These are phyloP conservation scores for Dionaea muscipula DNA, from an alignment of 179 eudicot genomes.

Conservation along the genomic window DNA sequence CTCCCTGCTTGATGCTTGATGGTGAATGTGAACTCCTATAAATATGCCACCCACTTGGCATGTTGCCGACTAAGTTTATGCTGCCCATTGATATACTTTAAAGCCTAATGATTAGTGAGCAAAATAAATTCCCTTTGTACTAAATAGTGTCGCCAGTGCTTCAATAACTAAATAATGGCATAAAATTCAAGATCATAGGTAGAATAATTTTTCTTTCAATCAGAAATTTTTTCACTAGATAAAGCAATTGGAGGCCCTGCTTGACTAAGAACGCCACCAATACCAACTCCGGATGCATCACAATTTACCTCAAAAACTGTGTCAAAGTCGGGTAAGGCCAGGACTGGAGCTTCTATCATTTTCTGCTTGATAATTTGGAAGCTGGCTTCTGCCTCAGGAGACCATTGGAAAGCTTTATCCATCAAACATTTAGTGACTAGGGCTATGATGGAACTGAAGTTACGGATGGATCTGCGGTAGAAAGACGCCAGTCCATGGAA, in stretches of 20 bases:
- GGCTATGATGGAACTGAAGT: neutral
- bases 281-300: neutral
- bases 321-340: neutral
- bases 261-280: neutral
- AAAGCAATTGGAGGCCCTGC: neutral
- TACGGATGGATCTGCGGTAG: neutral
- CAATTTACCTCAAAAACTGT: neutral
- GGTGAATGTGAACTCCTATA: neutral
- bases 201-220: no score
- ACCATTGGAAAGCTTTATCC: no score
- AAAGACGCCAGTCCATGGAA: constrained; percentile 2
- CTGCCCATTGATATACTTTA: neutral
- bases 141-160: constrained; percentile 1
- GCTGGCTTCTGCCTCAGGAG: no score
- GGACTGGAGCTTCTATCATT: neutral
- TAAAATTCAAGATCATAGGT: no score
- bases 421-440: neutral
- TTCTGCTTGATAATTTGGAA: neutral
- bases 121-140: neutral
- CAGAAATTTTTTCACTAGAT: no score
- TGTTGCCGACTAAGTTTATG: neutral
- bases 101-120: neutral
- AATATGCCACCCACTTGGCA: neutral
- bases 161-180: neutral
- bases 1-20: neutral